Evolutionary conservation across 805 yeast genomes (phyloP), one percentile per base, ranked within the genome.

Genomic region (Candida ponderosae): DNA sequence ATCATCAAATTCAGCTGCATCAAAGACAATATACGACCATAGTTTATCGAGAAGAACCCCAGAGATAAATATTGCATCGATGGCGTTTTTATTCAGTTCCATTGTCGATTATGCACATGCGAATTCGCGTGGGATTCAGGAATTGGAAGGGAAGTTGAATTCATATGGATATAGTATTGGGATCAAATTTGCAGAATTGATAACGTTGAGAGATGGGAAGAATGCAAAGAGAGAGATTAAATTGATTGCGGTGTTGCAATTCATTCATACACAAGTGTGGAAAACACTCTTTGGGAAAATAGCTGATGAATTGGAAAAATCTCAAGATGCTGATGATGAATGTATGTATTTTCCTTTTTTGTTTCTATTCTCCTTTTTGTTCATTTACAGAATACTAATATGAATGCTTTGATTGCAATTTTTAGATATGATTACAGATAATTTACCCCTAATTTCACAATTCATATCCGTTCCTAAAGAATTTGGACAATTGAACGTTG

Each of bases 91-190:
- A 17, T 84, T 82, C 47, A 64, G 79, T 53, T 89, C 82, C 45
- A 71, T 81, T 30, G 79, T 86, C 10, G 76, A 76, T 42, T 75
- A 81, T 68, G 63, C 76, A 24, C 81, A 79, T 40, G 62, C 65
- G 34, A 67, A 73, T 36, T 74, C 85, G 6, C 74, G 70, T 39
- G 86, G 87, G 14, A 68, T 86, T 21, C 78, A 74, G 40, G 89
- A 85, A 46, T 53, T 79, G 29, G 86, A 76, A 46, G 53, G 66
- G 3, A 62, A 79, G 37, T 66, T 86, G 35, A 85, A 81, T 54
- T 74, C 78, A 10, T 60, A 83, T 31, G 96, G 96, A 1, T 84
- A 85, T 53, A 76, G 77, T 29, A 73, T 87, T 29, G 96, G 96
- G 2, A 72, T 76, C 39, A 72, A 85, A 43, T 67, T 73, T 44